Base-by-base conservation (phyloP, 768 basidiomycete species). In the Podaxis sp. region DNA sequence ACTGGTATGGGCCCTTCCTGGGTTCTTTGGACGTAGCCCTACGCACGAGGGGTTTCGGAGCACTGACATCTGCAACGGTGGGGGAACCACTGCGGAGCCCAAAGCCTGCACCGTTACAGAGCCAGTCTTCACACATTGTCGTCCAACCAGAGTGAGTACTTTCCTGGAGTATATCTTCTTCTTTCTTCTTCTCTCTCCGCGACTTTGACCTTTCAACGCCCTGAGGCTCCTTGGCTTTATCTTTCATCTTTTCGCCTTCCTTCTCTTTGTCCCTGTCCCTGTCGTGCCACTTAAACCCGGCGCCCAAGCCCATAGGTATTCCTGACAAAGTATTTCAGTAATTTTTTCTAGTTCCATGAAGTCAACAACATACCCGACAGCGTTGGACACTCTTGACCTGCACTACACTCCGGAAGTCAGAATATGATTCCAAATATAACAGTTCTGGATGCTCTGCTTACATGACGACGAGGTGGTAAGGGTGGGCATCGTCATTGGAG, bases 311-410 rank as follows among this genome's bases (percentile, higher is more conserved):
- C 83, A 88, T 86, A 4, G 91, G 91, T 50, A 92, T 86, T 22
- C 90, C 89, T 89, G 59, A 22, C 33, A 37, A 37, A 29, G n/a
- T 17, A 15, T 19, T 38, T 52, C 22, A 65, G 50, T 50, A 5
- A 24, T 25, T 12, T 24, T 60, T 33, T 57, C 52, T 4, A 24
- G 62, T 2, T 50, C 25, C 7, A 47, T 13, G 60, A 47, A 37
- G 51, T 38, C 19, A 41, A 19, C 53, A 17, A 68, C 65, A 51
- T 63, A 87, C 89, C 90, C n/a, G 86, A 88, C 36, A 82, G 76
- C n/a, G 87, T 90, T 5, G 91, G 91, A 68, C 91, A 93, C 78
- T 93, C 91, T 70, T 93, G 91, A 27, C 90, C 90, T 36, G 79
- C 76, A 62, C 77, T 78, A 65, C 38, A 56, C 55, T 70, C 36